phyloP scores from a whole-genome alignment of 208 protist species.

The Trypanosoma cruzi region DNA sequence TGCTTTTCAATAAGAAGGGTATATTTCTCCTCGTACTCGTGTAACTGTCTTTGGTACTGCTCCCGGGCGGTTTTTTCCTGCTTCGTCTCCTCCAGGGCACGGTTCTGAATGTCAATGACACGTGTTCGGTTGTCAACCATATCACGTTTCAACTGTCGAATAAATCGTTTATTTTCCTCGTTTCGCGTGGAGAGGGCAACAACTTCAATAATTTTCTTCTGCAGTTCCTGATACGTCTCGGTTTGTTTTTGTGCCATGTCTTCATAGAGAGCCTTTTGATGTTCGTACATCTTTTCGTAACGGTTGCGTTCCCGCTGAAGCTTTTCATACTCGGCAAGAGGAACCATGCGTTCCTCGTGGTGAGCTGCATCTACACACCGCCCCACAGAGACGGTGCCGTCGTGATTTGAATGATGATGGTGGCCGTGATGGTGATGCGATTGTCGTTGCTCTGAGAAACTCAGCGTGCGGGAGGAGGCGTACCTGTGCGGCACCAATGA shows the following conservation, averaged over 20 bases:
- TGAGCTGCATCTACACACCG: neutral
- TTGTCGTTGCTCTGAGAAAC: slow-evolving; percentile 21
- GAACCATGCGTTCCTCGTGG: slow-evolving; percentile 27
- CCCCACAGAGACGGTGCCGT: neutral
- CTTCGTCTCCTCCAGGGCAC: slow-evolving; percentile 59
- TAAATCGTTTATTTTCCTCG: slow-evolving; percentile 90
- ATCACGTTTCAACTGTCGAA: slow-evolving; percentile 90
- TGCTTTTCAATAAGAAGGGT: slow-evolving; percentile 55
- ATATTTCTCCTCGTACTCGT: slow-evolving; percentile 68
- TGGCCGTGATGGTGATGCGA: slow-evolving; percentile 21
- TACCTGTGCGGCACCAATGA: slow-evolving; percentile 21
- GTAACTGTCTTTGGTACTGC: slow-evolving; percentile 57
- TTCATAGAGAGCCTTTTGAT: slow-evolving; percentile 84
- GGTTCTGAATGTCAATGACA: slow-evolving; percentile 87
- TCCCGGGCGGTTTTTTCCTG: slow-evolving; percentile 47
- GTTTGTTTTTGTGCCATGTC: slow-evolving; percentile 77
- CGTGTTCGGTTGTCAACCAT: slow-evolving; percentile 78
- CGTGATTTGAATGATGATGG: neutral
- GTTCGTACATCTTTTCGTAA: slow-evolving; percentile 89
- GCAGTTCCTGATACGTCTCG: slow-evolving; percentile 70
- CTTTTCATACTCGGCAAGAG: slow-evolving; percentile 52
- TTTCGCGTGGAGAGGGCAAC: slow-evolving; percentile 86
- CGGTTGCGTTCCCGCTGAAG: slow-evolving; percentile 78
- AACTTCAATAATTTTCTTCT: slow-evolving; percentile 89
- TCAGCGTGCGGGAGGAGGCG: slow-evolving; percentile 3